Base-by-base conservation (phyloP, 805 yeast species). In the Cyberlindnera bimundalis region DNA sequence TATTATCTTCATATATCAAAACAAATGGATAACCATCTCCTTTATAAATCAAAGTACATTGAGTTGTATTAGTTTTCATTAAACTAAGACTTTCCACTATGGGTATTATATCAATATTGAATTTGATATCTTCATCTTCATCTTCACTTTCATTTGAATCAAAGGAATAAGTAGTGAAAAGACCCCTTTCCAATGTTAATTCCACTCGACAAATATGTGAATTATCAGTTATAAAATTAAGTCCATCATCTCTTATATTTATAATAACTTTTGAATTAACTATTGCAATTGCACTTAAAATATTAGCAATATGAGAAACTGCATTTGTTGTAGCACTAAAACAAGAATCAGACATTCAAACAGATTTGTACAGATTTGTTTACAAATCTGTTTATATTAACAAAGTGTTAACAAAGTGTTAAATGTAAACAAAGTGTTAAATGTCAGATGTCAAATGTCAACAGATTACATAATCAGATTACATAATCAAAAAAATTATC, bases 21-120 rank as follows among this genome's bases (percentile, higher is more conserved):
- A 73, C 65, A 50, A 82, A 77, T 0, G 81, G 82, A 9, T 68
- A 54, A 1, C 81, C 81, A 7, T 62, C 55, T 0, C 76, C 75
- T 33, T 66, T 59, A 51, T 73, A 75, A 16, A 73, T 67, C 40
- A 80, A 45, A 7, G 79, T 71, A 47, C 81, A 76, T 42, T 72
- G 74, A 1, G 70, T 56, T 3, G 39, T 58, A 44, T 56, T 66
- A 30, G 57, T 55, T 46, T 58, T 67, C 49, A 58, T 64, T 12
- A 76, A 63, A 47, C 69, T 76, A 14, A 77, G 64, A 31, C 79
- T 72, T 50, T 77, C 79, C 16, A 75, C 58, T 4, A 77, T 59
- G 18, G 76, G 73, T 18, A 60, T 61, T 11, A 76, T 53, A 51
- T 75, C 74, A 3, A 76, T 56, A 25, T 68, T 64, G 11, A 75